Conservation (phyloP, 1,284 basidiomycete species). For the Somion occarium region DNA sequence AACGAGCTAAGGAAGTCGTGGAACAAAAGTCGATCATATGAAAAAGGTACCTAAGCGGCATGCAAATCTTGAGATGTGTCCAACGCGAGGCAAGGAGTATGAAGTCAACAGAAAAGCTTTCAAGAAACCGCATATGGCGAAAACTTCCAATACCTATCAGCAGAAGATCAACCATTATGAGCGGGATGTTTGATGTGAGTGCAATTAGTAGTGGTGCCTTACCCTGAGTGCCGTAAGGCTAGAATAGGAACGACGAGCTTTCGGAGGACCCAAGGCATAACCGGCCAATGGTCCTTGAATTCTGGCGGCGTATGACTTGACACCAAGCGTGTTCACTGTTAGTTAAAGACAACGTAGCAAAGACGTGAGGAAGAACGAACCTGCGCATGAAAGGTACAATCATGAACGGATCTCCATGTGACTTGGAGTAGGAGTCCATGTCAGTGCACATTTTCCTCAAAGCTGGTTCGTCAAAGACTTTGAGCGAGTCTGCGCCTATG, state of each 20-base stretch:
- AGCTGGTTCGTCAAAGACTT: slow-evolving; percentile 26
- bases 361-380: slow-evolving; percentile 16
- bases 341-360: not conserved
- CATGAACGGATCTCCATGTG: slow-evolving; percentile 28
- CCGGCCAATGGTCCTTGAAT: slow-evolving; percentile 31
- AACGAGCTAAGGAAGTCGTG: no score
- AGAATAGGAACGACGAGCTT: slow-evolving; percentile 31
- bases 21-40: no score
- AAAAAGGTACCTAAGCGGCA: no score
- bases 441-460: slow-evolving; percentile 22
- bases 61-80: no score
- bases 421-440: slow-evolving; percentile 28
- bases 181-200: not conserved
- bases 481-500: slow-evolving; percentile 27
- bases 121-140: slow-evolving; percentile 2
- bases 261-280: slow-evolving; percentile 34
- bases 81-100: no score
- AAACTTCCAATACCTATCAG: slow-evolving; percentile 5
- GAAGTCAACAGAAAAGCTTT: no score
- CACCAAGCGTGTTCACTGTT: not conserved
- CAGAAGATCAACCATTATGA: not conserved
- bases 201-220: slow-evolving; percentile 5
- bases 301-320: slow-evolving; percentile 33
- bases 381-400: slow-evolving; percentile 33
- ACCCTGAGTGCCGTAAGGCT: slow-evolving; percentile 31